phyloP scores from a whole-genome alignment of 257 asterid genomes.

The Solanum acaule region DNA sequence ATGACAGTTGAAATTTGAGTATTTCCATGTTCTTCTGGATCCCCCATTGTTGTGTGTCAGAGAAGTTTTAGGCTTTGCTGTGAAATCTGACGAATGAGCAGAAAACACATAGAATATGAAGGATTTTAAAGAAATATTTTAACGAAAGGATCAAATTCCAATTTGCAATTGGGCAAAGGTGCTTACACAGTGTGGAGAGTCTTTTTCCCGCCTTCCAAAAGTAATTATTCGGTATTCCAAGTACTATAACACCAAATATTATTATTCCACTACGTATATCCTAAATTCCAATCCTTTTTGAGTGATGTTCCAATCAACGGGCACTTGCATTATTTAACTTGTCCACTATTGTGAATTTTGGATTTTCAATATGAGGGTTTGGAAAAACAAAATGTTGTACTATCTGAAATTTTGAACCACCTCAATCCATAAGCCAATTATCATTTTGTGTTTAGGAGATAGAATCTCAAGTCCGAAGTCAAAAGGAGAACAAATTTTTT shows the following conservation, averaged over 20 bases:
- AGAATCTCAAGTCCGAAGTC: too few species aligned
- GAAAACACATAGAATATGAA: neutral
- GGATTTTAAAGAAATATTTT: neutral
- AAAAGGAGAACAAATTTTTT: too few species aligned
- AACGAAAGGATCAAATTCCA: conserved; percentile 7
- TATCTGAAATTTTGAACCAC: too few species aligned
- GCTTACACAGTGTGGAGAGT: neutral
- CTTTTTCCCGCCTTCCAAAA: neutral
- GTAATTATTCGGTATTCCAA: neutral
- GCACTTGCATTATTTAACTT: neutral
- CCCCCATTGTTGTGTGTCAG: neutral
- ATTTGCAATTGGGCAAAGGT: conserved; percentile 8
- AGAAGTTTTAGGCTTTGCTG: too few species aligned
- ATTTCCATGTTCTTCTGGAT: neutral
- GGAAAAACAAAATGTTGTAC: too few species aligned
- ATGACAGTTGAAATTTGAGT: conserved; percentile 46
- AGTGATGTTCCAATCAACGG: neutral
- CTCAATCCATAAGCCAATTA: too few species aligned
- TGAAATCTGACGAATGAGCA: neutral
- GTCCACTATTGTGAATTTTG: neutral
- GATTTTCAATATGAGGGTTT: too few species aligned
- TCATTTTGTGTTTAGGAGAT: too few species aligned
- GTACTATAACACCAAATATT: too few species aligned
- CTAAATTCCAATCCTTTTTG: neutral
- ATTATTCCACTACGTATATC: neutral